Base-by-base conservation (phyloP, 2,329 filamentous ascomycete genomes). In the Lasiodiplodia sp. region DNA sequence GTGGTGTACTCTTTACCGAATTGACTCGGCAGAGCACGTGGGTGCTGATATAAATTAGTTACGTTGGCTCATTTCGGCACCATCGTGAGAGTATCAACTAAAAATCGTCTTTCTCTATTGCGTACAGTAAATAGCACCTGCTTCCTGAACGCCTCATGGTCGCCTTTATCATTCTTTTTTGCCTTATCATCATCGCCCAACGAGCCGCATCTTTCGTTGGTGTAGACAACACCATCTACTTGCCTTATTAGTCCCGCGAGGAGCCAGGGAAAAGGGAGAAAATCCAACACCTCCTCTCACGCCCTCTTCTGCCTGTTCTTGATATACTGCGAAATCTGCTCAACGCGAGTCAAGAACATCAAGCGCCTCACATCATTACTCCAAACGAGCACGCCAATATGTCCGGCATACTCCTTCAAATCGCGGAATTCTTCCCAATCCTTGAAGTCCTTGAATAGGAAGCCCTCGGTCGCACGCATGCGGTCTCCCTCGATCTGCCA, bases 401-500 rank as follows among this genome's bases (percentile, higher is more conserved):
- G 93, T 73, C 95, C 91, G 0, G 96, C 95, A 80, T 97, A 90
- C 51, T 88, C 87, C 4, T 88, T 86, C 12, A 93, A 87, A 55
- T 87, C 89, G 62, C 87, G 84, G 76, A 93, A 96, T 77, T 94
- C 92, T 68, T 86, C 86, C 64, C 85, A 82, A 38, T 86, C 89
- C 53, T 89, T 88, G 76, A 98, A 97, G 71, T 98, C 95, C 75
- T 91, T 91, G 84, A 99, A 97, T 34, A 98, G 79, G 78, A 93
- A 98, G 0, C 96, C 96, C 0, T 86, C 83, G 5, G 89, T 93
- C 1, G 92, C 89, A 78, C 92, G 92, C 88, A 99, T 96, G 63
- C 96, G 88, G 82, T 99, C 96, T 71, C 95, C 94, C 80, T 99
- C 96, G 65, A 98, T 89, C 83, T 99, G 95, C 96, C 96, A 99